phyloP scores from a whole-genome alignment of 805 yeast genomes.

The Schwanniomyces yamadae region DNA sequence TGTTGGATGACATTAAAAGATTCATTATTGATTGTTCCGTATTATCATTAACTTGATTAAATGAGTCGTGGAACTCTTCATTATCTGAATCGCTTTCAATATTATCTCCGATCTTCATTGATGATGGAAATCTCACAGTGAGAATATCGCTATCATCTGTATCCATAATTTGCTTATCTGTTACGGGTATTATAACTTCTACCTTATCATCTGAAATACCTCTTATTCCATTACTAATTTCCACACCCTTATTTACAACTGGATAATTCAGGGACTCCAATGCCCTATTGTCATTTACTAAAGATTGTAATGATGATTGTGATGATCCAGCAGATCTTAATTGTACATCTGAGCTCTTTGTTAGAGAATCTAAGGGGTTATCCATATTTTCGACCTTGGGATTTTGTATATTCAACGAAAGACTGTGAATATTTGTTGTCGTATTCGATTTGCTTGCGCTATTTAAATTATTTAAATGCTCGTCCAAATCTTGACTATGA shows the following conservation, averaged over 20 bases:
- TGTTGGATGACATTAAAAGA: conserved; percentile 18
- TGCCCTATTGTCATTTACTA: conserved; percentile 27
- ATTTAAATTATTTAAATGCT: conserved; percentile 32
- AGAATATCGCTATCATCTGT: conserved; percentile 7
- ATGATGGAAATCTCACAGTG: background rate
- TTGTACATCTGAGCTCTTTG: conserved; percentile 22
- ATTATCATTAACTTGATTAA: conserved; percentile 32
- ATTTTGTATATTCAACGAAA: conserved; percentile 29
- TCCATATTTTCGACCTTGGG: conserved; percentile 18
- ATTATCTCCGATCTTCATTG: background rate
- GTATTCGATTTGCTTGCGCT: conserved; percentile 25
- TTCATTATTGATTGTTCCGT: conserved; percentile 43
- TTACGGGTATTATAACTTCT: conserved; percentile 28
- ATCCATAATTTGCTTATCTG: conserved; percentile 9
- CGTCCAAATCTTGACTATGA: conserved; percentile 23
- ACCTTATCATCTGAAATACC: conserved; percentile 42
- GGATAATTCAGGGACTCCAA: conserved; percentile 21
- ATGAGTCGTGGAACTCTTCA: conserved; percentile 26
- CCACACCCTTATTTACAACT: conserved; percentile 24
- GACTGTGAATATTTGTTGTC: conserved; percentile 33
- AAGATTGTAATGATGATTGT: conserved; percentile 39
- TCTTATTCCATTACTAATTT: conserved; percentile 42
- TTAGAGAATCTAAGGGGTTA: conserved; percentile 33
- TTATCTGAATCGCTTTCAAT: conserved; percentile 6
- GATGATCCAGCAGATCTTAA: conserved; percentile 36